A percentile compares a stretch with the other conserved stretches of the same genome.
These are phyloP conservation scores for Purshia tridentata DNA, from an alignment of 306 rosid species.

Conservation along the genomic window DNA sequence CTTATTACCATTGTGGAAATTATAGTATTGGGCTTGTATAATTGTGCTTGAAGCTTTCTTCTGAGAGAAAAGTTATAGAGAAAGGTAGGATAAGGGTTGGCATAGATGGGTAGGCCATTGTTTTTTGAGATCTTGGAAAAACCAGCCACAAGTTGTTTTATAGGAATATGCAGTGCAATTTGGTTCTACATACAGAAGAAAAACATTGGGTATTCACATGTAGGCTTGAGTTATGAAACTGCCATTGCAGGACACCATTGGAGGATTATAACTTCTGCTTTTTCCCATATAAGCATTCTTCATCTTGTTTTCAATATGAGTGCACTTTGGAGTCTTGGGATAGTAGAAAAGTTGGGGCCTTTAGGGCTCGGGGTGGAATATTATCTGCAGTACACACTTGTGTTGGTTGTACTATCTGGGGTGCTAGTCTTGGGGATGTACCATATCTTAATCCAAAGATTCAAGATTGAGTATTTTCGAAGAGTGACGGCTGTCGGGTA, in stretches of 20 bases:
- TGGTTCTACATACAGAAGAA: conserved; percentile 95
- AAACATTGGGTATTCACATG: conserved; percentile 88
- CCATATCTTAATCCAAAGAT: conserved; percentile 76
- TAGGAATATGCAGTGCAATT: conserved; percentile 79
- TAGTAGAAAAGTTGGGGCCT: conserved; percentile 66
- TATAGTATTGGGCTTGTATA: conserved; percentile 17
- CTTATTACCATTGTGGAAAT: conserved; percentile 15
- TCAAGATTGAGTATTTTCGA: conserved; percentile 82
- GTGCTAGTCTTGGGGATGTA: conserved; percentile 71
- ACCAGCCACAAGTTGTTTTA: conserved; percentile 81
- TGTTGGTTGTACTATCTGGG: conserved; percentile 76
- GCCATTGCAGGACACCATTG: conserved; percentile 88
- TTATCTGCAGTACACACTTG: conserved; percentile 93
- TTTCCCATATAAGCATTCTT: conserved; percentile 85
- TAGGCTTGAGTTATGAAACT: conserved; percentile 88
- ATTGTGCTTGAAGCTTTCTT: conserved; percentile 13
- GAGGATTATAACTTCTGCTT: conserved; percentile 91
- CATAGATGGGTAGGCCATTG: conserved; percentile 86
- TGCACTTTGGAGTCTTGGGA: conserved; percentile 98
- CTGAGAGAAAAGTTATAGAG: background rate
- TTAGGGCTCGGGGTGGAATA: conserved; percentile 79
- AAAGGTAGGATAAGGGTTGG: conserved; percentile 15
- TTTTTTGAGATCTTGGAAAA: conserved; percentile 87
- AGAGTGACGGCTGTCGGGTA: conserved; percentile 93
- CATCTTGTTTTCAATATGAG: conserved; percentile 97